Base-by-base conservation (phyloP, 2,329 filamentous ascomycete species). In the Pleomassaria siparia region DNA sequence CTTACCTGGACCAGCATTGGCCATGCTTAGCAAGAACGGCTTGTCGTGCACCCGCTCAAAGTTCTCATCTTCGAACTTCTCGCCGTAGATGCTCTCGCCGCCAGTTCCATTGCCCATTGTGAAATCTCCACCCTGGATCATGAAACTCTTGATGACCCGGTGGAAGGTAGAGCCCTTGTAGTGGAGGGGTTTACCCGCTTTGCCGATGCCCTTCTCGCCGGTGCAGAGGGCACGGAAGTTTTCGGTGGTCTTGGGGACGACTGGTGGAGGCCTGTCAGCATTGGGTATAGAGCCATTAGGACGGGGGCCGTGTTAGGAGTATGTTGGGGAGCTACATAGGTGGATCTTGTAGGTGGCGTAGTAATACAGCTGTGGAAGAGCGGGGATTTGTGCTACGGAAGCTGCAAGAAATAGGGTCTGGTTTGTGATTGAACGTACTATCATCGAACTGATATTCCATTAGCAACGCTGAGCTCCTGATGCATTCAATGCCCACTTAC, bases 101-200 rank as follows among this genome's bases (percentile, higher is more conserved):
- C 92, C 92, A 21, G 92, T 97, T 57, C 92, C 94, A 70, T 97
- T 92, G 70, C 90, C 90, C 46, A 84, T 86, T 40, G 92, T 99
- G 72, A 99, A 99, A 73, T 97, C 94, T 74, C 94, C 92, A 67
- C 94, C 92, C 77, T 96, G 88, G 66, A 96, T 94, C 92, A 99
- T 97, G 76, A 99, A 99, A 64, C 89, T 83, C 80, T 96, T 96
- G 78, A 99, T 99, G 56, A 99, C 88, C 43, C 92, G 88, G 79
- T 99, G 92, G 80, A 99, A 97, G 61, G 77, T 79, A 51, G 89
- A 95, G 60, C 89, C 82, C 80, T 96, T 96, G 83, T 90, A 99
- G 78, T 89, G 88, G 44, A 99, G 81, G 37, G 87, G 87, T 75
- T 91, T 91, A 70, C 91, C 91, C 24, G 82, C 74, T 69, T 89